Percentiles rank a stretch among this genome's conserved stretches.
These are phyloP conservation scores for Annulohypoxylon bovei DNA, from an alignment of 495 filamentous ascomycete species.

Conservation along the genomic window DNA sequence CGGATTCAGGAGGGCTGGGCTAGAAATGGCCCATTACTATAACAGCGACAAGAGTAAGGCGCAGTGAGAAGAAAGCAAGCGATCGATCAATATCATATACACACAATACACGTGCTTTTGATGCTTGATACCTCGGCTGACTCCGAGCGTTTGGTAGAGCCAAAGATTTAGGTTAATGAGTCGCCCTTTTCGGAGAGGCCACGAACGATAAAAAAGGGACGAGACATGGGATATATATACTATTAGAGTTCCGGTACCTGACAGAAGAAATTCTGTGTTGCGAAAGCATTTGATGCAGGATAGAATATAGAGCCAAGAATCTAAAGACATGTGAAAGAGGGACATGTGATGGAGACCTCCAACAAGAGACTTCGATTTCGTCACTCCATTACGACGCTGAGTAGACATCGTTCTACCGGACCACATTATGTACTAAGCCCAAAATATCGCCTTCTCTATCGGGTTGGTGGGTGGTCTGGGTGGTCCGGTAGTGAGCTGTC, in stretches of 20 bases:
- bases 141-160: constrained; percentile 22
- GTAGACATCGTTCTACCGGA: constrained; percentile 9
- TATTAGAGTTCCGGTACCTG: constrained; percentile 37
- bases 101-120: constrained; percentile 4
- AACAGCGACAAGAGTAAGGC: constrained; percentile 61
- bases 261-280: constrained; percentile 2
- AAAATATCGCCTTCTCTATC: constrained; percentile 34
- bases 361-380: constrained; percentile 28
- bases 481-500: constrained; percentile 24
- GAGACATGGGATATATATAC: constrained; percentile 23
- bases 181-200: background rate
- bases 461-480: constrained; percentile 29
- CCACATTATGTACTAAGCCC: constrained; percentile 30
- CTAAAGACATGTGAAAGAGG: constrained; percentile 34
- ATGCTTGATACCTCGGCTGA: constrained; percentile 36
- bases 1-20: constrained; percentile 89
- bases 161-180: constrained; percentile 37
- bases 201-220: constrained; percentile 5
- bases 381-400: constrained; percentile 33
- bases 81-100: constrained; percentile 7
- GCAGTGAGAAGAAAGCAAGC: constrained; percentile 35
- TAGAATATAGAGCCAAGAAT: constrained; percentile 26
- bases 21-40: constrained; percentile 98
- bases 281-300: constrained; percentile 11
- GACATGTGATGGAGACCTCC: constrained; percentile 18